Evolutionary conservation across 148 eudicot genomes (phyloP), one percentile per base, ranked within the genome.

Genomic region (Talinum fruticosum): DNA sequence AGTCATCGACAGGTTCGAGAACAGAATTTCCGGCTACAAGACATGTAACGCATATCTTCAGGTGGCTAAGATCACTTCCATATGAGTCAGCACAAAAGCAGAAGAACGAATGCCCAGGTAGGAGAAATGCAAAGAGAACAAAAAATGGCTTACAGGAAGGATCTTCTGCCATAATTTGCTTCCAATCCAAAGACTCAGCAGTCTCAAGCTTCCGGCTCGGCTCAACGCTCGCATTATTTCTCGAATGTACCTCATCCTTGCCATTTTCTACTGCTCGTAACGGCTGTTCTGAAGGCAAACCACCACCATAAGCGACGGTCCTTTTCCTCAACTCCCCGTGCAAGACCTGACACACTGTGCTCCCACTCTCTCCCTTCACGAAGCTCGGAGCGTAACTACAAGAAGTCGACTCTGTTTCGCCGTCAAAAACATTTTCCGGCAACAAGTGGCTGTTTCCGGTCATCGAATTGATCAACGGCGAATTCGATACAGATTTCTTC

Each of bases 151-250:
- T 78, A 94, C 98, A 38, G 65, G 80, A 69, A 24, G 91, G 91
- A 85, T 94, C 93, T 53, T 84, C 86, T 5, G 88, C 85, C 88
- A 88, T 89, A 69, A 90, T 37, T 24, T 75, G 84, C 61, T 85
- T 86, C 98, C 98, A 92, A 88, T 94, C 97, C 87, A 92, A 70
- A 0, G 95, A 90, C 49, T 75, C 89, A 0, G 84, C 89, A 30
- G 77, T 90, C 78, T 88, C 92, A 88, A 92, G 75, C 80, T 91
- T 88, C 41, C 83, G 84, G 65, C 66, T 69, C 47, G 72, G 62
- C 32, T 86, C 91, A 74, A 28, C 79, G 51, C 80, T 69, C n/a
- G 30, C 76, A 18, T 78, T 84, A 5, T 64, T 24, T 44, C 71
- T 71, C 44, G 84, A 77, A 73, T 72, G 85, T 64, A 36, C 26